A percentile compares a stretch with the other conserved stretches of the same genome.
phyloP scores from a whole-genome alignment of 371 early-diverging fungal species.

The Syncephalastrum racemosum region DNA sequence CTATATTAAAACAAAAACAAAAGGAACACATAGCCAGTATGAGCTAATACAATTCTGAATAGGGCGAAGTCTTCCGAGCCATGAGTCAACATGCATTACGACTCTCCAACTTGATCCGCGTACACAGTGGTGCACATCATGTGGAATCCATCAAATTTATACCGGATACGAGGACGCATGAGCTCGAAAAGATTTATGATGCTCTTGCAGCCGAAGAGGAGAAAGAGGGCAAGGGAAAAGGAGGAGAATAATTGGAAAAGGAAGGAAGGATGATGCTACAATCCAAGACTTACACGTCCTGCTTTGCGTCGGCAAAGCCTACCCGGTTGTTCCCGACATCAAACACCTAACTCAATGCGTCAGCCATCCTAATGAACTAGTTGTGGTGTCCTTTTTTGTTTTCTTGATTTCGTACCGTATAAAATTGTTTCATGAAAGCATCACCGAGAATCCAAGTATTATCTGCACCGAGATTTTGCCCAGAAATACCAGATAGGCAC shows the following conservation, averaged over 20 bases:
- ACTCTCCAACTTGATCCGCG: conserved; percentile 22
- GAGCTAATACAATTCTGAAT: neutral
- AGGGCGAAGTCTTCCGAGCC: conserved; percentile 34
- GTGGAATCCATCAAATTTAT: conserved; percentile 40
- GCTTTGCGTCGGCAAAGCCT: conserved; percentile 59
- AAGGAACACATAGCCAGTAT: neutral
- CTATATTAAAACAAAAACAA: neutral
- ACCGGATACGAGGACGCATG: conserved; percentile 29
- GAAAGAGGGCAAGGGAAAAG: neutral
- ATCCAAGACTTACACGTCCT: conserved; percentile 8
- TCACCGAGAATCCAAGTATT: conserved; percentile 79
- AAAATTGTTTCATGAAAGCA: conserved; percentile 72
- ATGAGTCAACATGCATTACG: conserved; percentile 22
- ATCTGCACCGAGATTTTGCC: conserved; percentile 30
- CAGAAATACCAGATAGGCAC: conserved; percentile 72
- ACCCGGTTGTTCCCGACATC: conserved; percentile 67
- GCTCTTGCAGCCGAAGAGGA: conserved; percentile 22
- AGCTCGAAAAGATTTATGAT: conserved; percentile 31
- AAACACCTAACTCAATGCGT: conserved; percentile 41
- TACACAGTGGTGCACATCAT: conserved; percentile 25
- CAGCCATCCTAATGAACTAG: neutral
- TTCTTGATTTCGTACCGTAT: conserved; percentile 55
- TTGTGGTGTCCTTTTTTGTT: too few relatives aligned
- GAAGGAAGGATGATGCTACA: neutral
- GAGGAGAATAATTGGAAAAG: conserved; percentile 2